These are phyloP conservation scores for Scedosporium dehoogii DNA, from an alignment of 2,329 filamentous ascomycete genomes.

Conservation along the genomic window DNA sequence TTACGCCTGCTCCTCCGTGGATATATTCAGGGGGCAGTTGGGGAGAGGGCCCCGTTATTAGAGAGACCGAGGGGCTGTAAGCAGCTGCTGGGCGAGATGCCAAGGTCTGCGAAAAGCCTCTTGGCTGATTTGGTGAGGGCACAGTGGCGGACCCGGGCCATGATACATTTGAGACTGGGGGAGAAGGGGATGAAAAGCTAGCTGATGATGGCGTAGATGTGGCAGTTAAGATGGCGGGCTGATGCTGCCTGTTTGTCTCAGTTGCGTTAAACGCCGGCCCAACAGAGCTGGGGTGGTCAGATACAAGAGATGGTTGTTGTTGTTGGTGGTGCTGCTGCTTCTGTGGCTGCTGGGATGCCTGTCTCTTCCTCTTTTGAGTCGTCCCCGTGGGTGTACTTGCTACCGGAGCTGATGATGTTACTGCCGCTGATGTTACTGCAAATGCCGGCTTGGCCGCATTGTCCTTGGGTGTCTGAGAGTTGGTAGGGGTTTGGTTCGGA, in stretches of 20 bases:
- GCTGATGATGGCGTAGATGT: neutral
- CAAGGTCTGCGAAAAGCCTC: neutral
- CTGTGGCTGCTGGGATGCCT: neutral
- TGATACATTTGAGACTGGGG: neutral
- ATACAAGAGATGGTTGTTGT: neutral
- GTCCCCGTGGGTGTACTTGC: neutral
- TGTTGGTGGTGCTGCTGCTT: neutral
- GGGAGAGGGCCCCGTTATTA: neutral
- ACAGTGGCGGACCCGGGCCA: neutral
- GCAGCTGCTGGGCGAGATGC: neutral
- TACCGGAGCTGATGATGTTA: neutral
- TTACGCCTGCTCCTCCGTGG: neutral
- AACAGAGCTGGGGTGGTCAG: too few species aligned
- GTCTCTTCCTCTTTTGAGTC: neutral
- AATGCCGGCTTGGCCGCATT: neutral
- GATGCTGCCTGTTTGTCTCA: neutral
- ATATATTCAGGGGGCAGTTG: neutral
- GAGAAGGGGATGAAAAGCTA: neutral
- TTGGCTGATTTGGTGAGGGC: neutral
- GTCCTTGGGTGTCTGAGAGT: neutral
- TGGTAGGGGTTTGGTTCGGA: neutral
- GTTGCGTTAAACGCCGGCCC: neutral
- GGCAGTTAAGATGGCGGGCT: neutral
- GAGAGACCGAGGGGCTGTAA: neutral
- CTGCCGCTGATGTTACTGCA: neutral